Percentiles rank a stretch among this genome's conserved stretches.
Conservation (phyloP, 345 rosid genomes). For the Eucalyptus sp. region DNA sequence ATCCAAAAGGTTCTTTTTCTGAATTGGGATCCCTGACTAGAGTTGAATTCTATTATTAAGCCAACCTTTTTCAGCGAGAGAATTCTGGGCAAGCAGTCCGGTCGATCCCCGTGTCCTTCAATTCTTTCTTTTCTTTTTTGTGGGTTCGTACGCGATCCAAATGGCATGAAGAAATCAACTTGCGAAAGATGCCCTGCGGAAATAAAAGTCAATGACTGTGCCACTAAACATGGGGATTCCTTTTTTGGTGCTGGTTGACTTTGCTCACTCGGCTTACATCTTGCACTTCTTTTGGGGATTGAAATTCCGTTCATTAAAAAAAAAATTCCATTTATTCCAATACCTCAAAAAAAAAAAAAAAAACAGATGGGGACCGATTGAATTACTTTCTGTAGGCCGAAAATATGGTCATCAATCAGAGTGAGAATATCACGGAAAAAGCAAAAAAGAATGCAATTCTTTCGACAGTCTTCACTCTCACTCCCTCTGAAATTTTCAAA, state of each 20-base stretch:
- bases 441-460: neutral
- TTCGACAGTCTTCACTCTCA: neutral
- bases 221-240: neutral
- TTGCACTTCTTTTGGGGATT: neutral
- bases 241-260: neutral
- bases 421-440: neutral
- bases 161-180: neutral
- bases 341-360: neutral
- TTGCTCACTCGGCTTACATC: neutral
- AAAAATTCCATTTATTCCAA: neutral
- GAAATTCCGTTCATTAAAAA: neutral
- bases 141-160: neutral
- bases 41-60: neutral
- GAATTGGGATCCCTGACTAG: neutral
- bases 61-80: neutral
- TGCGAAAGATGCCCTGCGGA: neutral
- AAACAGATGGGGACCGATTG: neutral
- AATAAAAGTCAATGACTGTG: neutral
- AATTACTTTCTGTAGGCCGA: neutral
- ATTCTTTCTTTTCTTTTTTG: neutral
- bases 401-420: neutral
- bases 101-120: neutral
- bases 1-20: neutral
- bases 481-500: neutral
- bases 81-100: neutral